These are phyloP conservation scores for Sporothrix humicola DNA, from an alignment of 2,329 filamentous ascomycete species.

Conservation along the genomic window DNA sequence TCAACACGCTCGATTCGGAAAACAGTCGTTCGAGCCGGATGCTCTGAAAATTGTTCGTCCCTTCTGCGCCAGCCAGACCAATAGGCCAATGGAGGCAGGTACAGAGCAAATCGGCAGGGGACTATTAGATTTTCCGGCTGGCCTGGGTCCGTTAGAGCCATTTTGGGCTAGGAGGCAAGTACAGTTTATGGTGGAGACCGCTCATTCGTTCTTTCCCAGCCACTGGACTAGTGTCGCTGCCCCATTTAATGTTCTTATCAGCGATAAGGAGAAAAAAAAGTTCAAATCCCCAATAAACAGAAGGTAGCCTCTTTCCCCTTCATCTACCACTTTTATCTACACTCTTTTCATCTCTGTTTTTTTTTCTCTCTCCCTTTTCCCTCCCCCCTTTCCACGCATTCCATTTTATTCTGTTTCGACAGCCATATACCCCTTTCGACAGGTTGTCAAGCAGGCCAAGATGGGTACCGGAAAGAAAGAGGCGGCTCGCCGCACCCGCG, in stretches of 20 bases:
- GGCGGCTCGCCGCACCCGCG: constrained; percentile 76
- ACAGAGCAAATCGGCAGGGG: constrained; percentile 6
- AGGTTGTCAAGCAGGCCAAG: constrained; percentile 27
- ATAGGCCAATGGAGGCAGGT: constrained; percentile 1
- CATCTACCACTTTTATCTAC: constrained; percentile 21
- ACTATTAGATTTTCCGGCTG: constrained; percentile 30
- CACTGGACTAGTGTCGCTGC: constrained; percentile 23
- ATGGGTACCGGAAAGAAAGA: constrained; percentile 75
- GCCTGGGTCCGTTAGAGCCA: no score
- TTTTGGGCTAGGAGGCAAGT: no score
- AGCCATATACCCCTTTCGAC: background rate
- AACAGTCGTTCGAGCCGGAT: constrained; percentile 17
- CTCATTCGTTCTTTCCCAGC: constrained; percentile 24
- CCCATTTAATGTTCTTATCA: constrained; percentile 37
- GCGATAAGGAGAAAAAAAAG: constrained; percentile 37
- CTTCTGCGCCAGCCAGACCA: background rate
- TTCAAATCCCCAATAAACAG: constrained; percentile 17
- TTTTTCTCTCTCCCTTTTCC: constrained; percentile 31
- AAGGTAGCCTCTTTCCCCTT: constrained; percentile 10
- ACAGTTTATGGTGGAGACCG: no score
- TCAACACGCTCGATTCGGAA: background rate
- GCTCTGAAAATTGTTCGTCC: constrained; percentile 33
- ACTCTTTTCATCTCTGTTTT: constrained; percentile 23
- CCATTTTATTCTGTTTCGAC: constrained; percentile 23
- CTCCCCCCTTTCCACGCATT: constrained; percentile 29